phyloP scores from a whole-genome alignment of 257 asterid species.

The Nicotiana knightiana region DNA sequence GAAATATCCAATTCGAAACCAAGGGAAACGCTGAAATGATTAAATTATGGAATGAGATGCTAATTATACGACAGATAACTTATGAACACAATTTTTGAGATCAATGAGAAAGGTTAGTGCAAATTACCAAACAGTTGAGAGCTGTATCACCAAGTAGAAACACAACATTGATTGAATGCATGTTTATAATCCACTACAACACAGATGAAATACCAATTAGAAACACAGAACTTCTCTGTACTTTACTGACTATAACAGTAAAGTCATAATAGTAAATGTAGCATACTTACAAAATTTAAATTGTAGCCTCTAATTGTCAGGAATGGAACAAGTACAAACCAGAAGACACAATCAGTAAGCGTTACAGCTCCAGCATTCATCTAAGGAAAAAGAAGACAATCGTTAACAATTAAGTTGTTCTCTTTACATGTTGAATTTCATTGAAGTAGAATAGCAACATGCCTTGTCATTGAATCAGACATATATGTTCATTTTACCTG shows the following conservation, averaged over 20 bases:
- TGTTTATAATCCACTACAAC: constrained; percentile 76
- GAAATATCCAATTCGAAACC: constrained; percentile 89
- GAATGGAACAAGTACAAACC: constrained; percentile 89
- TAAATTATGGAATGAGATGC: background rate
- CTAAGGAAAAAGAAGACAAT: constrained; percentile 17
- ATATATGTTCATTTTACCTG: constrained; percentile 40
- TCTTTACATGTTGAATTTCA: no score
- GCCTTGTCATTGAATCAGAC: background rate
- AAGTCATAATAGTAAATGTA: background rate
- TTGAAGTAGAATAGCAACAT: background rate
- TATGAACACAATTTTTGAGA: background rate
- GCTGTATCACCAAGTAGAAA: constrained; percentile 86
- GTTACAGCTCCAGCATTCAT: constrained; percentile 96
- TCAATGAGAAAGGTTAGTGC: background rate
- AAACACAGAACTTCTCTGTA: background rate
- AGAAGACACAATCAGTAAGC: constrained; percentile 77
- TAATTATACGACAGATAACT: background rate
- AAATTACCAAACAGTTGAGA: constrained; percentile 65
- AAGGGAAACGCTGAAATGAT: constrained; percentile 75
- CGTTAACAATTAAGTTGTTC: background rate
- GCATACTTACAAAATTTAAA: constrained; percentile 66
- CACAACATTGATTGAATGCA: constrained; percentile 85
- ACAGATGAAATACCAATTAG: background rate
- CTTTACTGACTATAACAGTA: constrained; percentile 9
- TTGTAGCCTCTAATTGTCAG: constrained; percentile 71